Evolutionary conservation across 768 basidiomycete species (phyloP), one percentile per base, ranked within the genome.

Genomic region (Termitomyces sp.): DNA sequence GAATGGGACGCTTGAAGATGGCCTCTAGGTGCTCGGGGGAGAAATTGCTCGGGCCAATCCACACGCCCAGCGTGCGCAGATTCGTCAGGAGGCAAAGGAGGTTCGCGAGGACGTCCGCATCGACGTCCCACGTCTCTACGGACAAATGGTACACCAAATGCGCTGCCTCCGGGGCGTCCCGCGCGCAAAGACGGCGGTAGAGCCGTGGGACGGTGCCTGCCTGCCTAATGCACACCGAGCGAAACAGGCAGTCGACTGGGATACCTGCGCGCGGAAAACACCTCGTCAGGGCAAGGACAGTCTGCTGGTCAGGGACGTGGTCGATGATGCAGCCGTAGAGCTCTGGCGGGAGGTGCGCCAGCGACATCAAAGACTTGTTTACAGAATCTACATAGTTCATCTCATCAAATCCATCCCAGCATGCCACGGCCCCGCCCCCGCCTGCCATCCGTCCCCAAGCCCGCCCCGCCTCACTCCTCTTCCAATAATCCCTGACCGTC

Each of bases 1-100:
- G 64, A 53, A 80, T 72, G 5, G 85, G 82, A 29, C 74, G 70
- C 55, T 75, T 67, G 47, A 79, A 71, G 48, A 94, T 76, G 51
- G 87, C 86, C 60, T 87, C 85, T 51, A 94, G 68, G 69, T 93
- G 89, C 61, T 94, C 92, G 2, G 93, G 93, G 0, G 84, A 68
- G 67, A 93, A 93, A 59, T 85, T 84, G 41, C 69, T 78, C 0
- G 91, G 85, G 0, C 94, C 94, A 59, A 95, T 76, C 68, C 83
- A 84, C 50, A 97, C 68, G 26, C 68, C 72, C 59, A 96, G 66
- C 7, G 72, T 71, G 26, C 69, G 67, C 20, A 90, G 61, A 20
- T 72, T 69, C 1, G 83, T 76, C 9, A 94, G 72, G 36, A 86
- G 70, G 22, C 72, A 68, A 20, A 94, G 61, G n/a, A 92, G 65